Base-by-base conservation (phyloP, 805 yeast species). In the Clavispora carvajalis region DNA sequence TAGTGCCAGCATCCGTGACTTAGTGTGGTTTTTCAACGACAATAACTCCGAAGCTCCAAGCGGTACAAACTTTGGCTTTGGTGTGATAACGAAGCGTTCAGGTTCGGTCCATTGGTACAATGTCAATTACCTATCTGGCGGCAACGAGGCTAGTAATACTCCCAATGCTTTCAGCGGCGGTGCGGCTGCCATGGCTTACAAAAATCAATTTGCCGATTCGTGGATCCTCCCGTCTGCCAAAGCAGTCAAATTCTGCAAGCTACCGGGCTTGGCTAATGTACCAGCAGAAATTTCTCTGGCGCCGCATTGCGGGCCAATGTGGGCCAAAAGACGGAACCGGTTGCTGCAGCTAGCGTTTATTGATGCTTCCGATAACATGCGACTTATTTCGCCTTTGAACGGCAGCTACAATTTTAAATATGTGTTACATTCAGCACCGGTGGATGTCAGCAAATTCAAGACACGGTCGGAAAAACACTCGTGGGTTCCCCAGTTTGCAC, bases 51-150 rank as follows among this genome's bases (percentile, higher is more conserved):
- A 41, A 5, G 38, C 35, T 7, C 39, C 38, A 33, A 40, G 25
- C 29, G 62, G 60, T 10, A 59, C 55, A 19, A 67, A 65, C 40
- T 60, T 62, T 11, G 72, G 72, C 3, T 67, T 80, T 44, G 76
- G 80, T 0, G 61, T 80, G 31, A 64, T 79, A 13, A 80, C 82
- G 19, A 63, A 65, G 40, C 57, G 67, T 4, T 65, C 74, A 11
- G 88, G 88, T 0, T 73, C 84, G 1, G 58, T 82, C 15, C 88
- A 82, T 51, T 79, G 82, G 73, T 82, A 75, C 54, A 70, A 69
- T 39, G 58, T 65, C 36, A 74, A 71, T 44, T 71, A 73, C 43
- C 51, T 53, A 45, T 54, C 58, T 6, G 43, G 53, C 11, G 71
- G 69, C 1, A 60, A 58, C 34, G 53, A 54, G 33, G 47, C 50